phyloP scores from a whole-genome alignment of 495 filamentous ascomycete genomes.

The Penicillium ochrochloron region DNA sequence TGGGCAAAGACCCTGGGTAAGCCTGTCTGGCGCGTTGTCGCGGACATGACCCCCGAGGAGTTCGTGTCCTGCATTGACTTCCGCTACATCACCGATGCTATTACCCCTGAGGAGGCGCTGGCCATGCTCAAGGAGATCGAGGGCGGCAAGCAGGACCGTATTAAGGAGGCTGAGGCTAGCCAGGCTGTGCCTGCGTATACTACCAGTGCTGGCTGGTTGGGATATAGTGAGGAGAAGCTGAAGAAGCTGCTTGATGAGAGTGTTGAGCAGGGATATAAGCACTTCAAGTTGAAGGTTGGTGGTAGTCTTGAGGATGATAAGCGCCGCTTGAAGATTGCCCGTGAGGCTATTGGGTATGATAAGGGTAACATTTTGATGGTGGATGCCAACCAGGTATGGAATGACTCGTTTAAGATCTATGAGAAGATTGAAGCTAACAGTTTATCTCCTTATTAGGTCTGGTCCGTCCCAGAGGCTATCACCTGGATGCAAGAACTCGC shows the following conservation, averaged over 20 bases:
- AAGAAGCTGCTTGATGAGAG: constrained; percentile 71
- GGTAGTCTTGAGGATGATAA: constrained; percentile 71
- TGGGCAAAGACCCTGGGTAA: constrained; percentile 87
- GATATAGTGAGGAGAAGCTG: constrained; percentile 89
- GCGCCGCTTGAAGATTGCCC: constrained; percentile 70
- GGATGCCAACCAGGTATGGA: constrained; percentile 81
- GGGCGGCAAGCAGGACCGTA: constrained; percentile 64
- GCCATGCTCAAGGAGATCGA: constrained; percentile 66
- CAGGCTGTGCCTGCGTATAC: constrained; percentile 88
- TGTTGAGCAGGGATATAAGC: constrained; percentile 72
- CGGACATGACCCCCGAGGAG: constrained; percentile 87
- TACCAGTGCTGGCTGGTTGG: constrained; percentile 90
- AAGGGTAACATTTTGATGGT: constrained; percentile 89
- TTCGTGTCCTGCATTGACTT: constrained; percentile 89
- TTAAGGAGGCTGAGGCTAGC: constrained; percentile 70
- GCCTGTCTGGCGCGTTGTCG: constrained; percentile 88
- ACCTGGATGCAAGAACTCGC: constrained; percentile 82
- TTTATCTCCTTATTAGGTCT: constrained; percentile 58
- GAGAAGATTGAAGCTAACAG: constrained; percentile 2
- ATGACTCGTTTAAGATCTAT: neutral
- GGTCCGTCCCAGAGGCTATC: constrained; percentile 91
- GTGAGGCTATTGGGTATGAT: constrained; percentile 85
- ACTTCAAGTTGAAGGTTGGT: constrained; percentile 95
- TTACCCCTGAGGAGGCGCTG: constrained; percentile 84
- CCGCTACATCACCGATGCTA: constrained; percentile 90